Evolutionary conservation across 75 land plant species (phyloP).

Genomic region (Cupressus sempervirens): DNA sequence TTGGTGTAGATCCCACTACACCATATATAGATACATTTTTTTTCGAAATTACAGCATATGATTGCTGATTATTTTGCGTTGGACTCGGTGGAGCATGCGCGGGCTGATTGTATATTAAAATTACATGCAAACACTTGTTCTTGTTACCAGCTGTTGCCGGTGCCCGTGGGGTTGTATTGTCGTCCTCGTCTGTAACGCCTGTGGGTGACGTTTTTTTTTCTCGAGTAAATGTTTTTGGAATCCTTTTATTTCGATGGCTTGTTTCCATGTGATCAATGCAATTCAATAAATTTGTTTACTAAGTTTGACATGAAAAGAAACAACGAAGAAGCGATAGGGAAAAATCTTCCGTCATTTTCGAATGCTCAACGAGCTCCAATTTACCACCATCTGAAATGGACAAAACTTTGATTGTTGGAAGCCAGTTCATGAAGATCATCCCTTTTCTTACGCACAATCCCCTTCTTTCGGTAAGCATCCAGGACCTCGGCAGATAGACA

Average conservation of each 20-base stretch:
- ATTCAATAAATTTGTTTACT: neutral
- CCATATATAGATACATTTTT: no score
- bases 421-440: conserved; percentile 9
- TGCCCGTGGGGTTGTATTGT: no score
- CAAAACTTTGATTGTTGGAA: neutral
- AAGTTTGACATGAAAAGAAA: neutral
- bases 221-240: neutral
- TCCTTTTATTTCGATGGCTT: neutral
- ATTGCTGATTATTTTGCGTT: no score
- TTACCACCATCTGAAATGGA: conserved; percentile 13
- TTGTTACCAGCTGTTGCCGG: no score
- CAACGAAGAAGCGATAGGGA: neutral
- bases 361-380: neutral
- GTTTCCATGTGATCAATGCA: neutral
- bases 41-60: no score
- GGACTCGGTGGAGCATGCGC: no score
- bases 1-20: no score
- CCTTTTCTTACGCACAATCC: conserved; percentile 11
- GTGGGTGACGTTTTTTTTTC: no score
- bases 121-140: no score
- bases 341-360: neutral
- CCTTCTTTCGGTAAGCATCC: conserved; percentile 14
- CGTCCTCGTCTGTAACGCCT: no score
- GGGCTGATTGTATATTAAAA: no score
- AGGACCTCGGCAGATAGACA: conserved; percentile 8